phyloP scores from a whole-genome alignment of 148 eudicot species.

The Chenopodium formosanum region DNA sequence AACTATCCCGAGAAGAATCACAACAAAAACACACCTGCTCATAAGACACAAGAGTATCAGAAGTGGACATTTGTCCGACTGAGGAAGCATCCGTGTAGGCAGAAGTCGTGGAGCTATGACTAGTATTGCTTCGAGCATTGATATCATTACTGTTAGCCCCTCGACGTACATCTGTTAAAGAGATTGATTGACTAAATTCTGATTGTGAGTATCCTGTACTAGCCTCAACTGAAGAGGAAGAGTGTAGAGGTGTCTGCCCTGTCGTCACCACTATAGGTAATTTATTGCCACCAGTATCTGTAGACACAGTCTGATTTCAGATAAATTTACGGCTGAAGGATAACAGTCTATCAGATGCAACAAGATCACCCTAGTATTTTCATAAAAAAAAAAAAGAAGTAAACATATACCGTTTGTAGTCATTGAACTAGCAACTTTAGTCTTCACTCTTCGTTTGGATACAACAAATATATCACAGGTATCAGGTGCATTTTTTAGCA shows the following conservation, averaged over 20 bases:
- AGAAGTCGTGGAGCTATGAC: constrained; percentile 33
- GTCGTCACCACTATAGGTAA: constrained; percentile 27
- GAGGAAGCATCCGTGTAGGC: constrained; percentile 36
- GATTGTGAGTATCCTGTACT: constrained; percentile 29
- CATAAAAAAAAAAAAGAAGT: neutral
- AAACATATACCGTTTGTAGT: constrained; percentile 37
- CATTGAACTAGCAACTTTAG: constrained; percentile 42
- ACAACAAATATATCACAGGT: constrained; percentile 61
- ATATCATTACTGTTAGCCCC: constrained; percentile 17
- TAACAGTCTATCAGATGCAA: neutral
- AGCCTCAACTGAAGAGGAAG: constrained; percentile 30
- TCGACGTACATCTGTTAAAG: constrained; percentile 23
- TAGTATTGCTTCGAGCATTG: constrained; percentile 16
- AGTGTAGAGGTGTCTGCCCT: constrained; percentile 29
- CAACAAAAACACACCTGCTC: constrained; percentile 25
- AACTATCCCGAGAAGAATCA: neutral
- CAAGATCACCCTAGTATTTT: neutral
- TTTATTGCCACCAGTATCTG: neutral
- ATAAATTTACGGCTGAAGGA: neutral
- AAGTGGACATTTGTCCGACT: constrained; percentile 14
- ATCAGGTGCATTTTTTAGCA: constrained; percentile 59
- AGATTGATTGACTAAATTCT: constrained; percentile 29
- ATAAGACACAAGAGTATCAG: constrained; percentile 30
- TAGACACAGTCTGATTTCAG: neutral
- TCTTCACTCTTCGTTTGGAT: constrained; percentile 49